phyloP scores from a whole-genome alignment of 2,329 filamentous ascomycete genomes.

The Hymenoscyphus occultus region DNA sequence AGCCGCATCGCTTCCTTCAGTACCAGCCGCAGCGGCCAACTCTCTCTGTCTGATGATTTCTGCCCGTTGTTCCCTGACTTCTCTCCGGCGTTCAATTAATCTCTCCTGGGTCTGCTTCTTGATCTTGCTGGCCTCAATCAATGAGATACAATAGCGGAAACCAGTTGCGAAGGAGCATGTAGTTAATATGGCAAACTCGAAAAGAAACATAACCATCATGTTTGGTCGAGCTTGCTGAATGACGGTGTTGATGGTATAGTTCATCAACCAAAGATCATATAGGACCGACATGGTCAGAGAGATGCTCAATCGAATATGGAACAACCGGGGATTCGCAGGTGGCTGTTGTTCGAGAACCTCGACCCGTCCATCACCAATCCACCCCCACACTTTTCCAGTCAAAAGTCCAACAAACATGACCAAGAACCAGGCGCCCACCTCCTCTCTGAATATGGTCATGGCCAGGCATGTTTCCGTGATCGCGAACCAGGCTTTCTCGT shows the following conservation, averaged over 20 bases:
- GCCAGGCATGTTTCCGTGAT: slow-evolving; percentile 95
- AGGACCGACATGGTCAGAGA: slow-evolving; percentile 76
- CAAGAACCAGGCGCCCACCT: slow-evolving; percentile 90
- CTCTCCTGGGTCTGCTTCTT: slow-evolving; percentile 69
- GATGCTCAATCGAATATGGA: slow-evolving; percentile 76
- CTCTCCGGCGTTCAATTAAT: slow-evolving; percentile 63
- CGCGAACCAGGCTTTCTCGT: slow-evolving; percentile 97
- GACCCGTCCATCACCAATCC: slow-evolving; percentile 94
- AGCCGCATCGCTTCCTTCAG: slow-evolving; percentile 34
- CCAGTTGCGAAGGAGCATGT: slow-evolving; percentile 78
- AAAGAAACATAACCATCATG: slow-evolving; percentile 99
- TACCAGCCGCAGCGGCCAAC: slow-evolving; percentile 44
- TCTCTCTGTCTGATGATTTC: slow-evolving; percentile 43
- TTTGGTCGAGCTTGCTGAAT: slow-evolving; percentile 86
- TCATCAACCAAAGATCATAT: slow-evolving; percentile 78
- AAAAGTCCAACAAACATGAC: slow-evolving; percentile 94
- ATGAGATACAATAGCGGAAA: slow-evolving; percentile 72
- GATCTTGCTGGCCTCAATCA: slow-evolving; percentile 74
- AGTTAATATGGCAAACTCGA: slow-evolving; percentile 87
- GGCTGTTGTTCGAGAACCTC: slow-evolving; percentile 95
- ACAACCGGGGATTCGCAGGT: slow-evolving; percentile 80
- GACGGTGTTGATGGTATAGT: slow-evolving; percentile 78
- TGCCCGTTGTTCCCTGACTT: slow-evolving; percentile 60
- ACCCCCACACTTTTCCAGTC: slow-evolving; percentile 95
- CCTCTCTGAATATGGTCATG: slow-evolving; percentile 97